Percentiles rank a stretch among this genome's conserved stretches.
Evolutionary conservation across 495 filamentous ascomycete species (phyloP).

Genomic region (Aspergillus bertholletiae): DNA sequence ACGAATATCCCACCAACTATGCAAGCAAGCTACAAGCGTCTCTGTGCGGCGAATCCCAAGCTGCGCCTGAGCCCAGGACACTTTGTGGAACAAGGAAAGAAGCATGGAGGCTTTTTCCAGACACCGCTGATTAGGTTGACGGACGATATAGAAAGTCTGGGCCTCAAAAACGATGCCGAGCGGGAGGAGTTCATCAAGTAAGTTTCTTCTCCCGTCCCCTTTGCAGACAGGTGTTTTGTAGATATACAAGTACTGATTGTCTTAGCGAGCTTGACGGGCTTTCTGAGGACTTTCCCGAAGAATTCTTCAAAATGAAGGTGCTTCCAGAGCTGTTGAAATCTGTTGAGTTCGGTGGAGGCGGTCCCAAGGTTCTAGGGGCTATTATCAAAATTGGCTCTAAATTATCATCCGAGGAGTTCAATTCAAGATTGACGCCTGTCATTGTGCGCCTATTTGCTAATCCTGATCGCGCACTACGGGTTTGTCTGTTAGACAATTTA

Average conservation of each 20-base stretch:
- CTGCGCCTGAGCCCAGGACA: slow-evolving; percentile 75
- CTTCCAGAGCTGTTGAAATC: slow-evolving; percentile 94
- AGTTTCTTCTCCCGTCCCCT: slow-evolving; percentile 20
- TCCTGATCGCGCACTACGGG: slow-evolving; percentile 87
- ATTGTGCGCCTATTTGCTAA: slow-evolving; percentile 84
- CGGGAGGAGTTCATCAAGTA: slow-evolving; percentile 82
- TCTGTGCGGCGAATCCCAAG: slow-evolving; percentile 86
- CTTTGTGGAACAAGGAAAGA: slow-evolving; percentile 85
- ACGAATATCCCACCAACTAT: slow-evolving; percentile 85
- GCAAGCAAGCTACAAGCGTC: slow-evolving; percentile 83
- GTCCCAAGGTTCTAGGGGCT: slow-evolving; percentile 82
- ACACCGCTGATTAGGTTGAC: slow-evolving; percentile 86
- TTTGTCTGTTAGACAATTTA: slow-evolving; percentile 86
- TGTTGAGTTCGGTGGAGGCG: slow-evolving; percentile 94
- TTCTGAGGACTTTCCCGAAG: slow-evolving; percentile 91
- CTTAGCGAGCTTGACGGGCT: slow-evolving; percentile 77
- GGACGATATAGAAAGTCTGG: slow-evolving; percentile 87
- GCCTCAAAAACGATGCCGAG: slow-evolving; percentile 79
- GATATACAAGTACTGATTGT: slow-evolving; percentile 2
- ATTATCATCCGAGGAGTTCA: slow-evolving; percentile 85
- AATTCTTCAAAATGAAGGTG: slow-evolving; percentile 96
- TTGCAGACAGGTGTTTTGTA: not conserved
- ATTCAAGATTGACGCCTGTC: slow-evolving; percentile 76
- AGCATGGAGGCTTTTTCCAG: slow-evolving; percentile 83
- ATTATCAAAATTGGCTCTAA: slow-evolving; percentile 89